Evolutionary conservation across 768 basidiomycete species (phyloP).

Genomic region (Trametes maxima): DNA sequence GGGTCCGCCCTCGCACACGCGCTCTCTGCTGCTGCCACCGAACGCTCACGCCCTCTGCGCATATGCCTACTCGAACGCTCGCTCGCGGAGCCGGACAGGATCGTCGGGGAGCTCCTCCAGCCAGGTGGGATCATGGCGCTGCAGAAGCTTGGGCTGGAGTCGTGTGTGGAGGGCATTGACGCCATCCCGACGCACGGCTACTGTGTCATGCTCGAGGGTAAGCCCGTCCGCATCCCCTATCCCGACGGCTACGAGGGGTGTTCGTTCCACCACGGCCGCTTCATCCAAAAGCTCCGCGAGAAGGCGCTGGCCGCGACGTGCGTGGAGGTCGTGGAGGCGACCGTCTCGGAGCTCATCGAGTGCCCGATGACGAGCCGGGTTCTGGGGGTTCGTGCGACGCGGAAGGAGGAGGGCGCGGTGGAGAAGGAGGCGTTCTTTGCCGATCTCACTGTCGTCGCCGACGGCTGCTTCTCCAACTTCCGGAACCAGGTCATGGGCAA

Average conservation of each 20-base stretch:
- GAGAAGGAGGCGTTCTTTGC: constrained; percentile 64
- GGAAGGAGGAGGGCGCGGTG: constrained; percentile 35
- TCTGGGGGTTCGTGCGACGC: constrained; percentile 67
- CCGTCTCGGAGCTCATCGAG: constrained; percentile 75
- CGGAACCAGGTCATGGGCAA: constrained; percentile 64
- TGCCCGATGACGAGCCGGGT: constrained; percentile 53
- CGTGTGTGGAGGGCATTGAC: constrained; percentile 84
- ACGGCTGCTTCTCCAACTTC: constrained; percentile 96
- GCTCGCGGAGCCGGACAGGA: constrained; percentile 89
- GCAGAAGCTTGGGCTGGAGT: constrained; percentile 72
- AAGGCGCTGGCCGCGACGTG: constrained; percentile 60
- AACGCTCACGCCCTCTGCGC: constrained; percentile 55
- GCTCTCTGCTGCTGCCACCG: constrained; percentile 58
- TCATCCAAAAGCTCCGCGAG: constrained; percentile 77
- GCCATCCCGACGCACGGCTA: constrained; percentile 85
- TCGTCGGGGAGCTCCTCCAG: constrained; percentile 96
- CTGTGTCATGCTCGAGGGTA: constrained; percentile 68
- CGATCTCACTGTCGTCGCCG: constrained; percentile 84
- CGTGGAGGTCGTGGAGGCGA: constrained; percentile 85
- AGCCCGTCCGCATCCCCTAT: constrained; percentile 87
- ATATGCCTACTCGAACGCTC: constrained; percentile 91
- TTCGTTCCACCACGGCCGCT: constrained; percentile 92
- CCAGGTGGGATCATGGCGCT: constrained; percentile 87
- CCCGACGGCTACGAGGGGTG: constrained; percentile 72
- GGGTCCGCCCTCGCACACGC: constrained; percentile 87